phyloP scores from a whole-genome alignment of 768 basidiomycete species.

The Asterophora parasitica region DNA sequence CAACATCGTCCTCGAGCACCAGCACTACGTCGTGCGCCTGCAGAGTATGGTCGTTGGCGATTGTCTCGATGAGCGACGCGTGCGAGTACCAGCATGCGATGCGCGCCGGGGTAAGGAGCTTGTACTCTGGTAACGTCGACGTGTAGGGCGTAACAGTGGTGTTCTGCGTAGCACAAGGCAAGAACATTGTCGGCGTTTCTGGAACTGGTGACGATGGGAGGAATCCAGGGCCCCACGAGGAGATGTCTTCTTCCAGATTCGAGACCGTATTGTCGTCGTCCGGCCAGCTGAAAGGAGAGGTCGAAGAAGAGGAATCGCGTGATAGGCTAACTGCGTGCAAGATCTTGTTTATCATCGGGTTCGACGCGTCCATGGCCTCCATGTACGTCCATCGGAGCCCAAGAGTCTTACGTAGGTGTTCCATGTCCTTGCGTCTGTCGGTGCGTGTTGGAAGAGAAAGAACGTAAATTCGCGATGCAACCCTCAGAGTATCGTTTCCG shows the following conservation, averaged over 20 bases:
- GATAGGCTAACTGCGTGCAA: conserved; percentile 35
- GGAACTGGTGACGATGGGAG: conserved; percentile 4
- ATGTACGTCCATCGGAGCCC: conserved; percentile 50
- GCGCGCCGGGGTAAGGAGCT: conserved; percentile 52
- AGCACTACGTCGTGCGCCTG: conserved; percentile 35
- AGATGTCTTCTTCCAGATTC: conserved; percentile 17
- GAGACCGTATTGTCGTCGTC: conserved; percentile 19
- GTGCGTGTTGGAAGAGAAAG: conserved; percentile 53
- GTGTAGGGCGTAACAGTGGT: conserved; percentile 30
- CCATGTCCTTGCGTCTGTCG: conserved; percentile 58
- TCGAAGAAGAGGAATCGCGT: conserved; percentile 17
- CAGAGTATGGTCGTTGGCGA: conserved; percentile 27
- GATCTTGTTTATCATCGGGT: conserved; percentile 35
- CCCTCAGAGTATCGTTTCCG: conserved; percentile 25
- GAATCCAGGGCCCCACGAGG: conserved; percentile 22
- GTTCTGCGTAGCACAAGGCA: conserved; percentile 24
- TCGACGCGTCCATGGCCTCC: conserved; percentile 40
- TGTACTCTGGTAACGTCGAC: conserved; percentile 36
- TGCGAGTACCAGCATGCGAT: conserved; percentile 76
- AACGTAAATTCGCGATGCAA: conserved; percentile 46
- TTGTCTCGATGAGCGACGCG: conserved; percentile 41
- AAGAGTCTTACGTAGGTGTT: conserved; percentile 41
- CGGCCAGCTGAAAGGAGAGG: conserved; percentile 15
- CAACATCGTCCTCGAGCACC: conserved; percentile 76
- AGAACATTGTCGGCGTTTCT: conserved; percentile 5